A percentile compares a stretch with the other conserved stretches of the same genome.
phyloP scores from a whole-genome alignment of 139 green algal species.

The Volvox reticuliferus region DNA sequence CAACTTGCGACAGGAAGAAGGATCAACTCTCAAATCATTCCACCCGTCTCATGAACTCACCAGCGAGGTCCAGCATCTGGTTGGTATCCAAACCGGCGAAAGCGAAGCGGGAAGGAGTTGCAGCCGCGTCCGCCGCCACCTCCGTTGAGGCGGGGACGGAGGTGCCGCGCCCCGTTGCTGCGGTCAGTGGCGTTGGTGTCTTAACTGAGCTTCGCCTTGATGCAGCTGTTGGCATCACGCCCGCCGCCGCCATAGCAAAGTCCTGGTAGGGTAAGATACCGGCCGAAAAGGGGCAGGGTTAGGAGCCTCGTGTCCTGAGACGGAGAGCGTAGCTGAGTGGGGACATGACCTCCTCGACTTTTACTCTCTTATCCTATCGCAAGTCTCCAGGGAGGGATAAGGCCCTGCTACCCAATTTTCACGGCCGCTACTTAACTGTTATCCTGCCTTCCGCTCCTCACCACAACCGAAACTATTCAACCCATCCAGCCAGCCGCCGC shows the following conservation, averaged over 20 bases:
- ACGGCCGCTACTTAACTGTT: no score
- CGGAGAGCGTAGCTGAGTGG: neutral
- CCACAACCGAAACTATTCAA: no score
- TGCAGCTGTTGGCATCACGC: neutral
- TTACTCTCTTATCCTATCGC: no score
- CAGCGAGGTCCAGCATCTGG: conserved; percentile 44
- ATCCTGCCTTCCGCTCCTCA: no score
- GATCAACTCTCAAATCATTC: neutral
- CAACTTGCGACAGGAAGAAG: no score
- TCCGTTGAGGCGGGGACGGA: neutral
- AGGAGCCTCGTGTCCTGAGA: neutral
- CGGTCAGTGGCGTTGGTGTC: neutral
- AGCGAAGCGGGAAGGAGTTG: neutral
- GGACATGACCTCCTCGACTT: no score
- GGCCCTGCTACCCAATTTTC: no score
- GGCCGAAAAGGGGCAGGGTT: neutral
- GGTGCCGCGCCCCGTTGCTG: neutral
- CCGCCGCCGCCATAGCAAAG: neutral
- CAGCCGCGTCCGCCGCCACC: no score
- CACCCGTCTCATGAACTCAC: neutral
- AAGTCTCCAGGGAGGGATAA: no score
- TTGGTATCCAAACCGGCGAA: conserved; percentile 22
- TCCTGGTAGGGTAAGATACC: neutral
- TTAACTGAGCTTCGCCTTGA: neutral
- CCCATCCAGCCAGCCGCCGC: no score